Evolutionary conservation across 345 rosid species (phyloP).

Genomic region (Isatis tinctoria): DNA sequence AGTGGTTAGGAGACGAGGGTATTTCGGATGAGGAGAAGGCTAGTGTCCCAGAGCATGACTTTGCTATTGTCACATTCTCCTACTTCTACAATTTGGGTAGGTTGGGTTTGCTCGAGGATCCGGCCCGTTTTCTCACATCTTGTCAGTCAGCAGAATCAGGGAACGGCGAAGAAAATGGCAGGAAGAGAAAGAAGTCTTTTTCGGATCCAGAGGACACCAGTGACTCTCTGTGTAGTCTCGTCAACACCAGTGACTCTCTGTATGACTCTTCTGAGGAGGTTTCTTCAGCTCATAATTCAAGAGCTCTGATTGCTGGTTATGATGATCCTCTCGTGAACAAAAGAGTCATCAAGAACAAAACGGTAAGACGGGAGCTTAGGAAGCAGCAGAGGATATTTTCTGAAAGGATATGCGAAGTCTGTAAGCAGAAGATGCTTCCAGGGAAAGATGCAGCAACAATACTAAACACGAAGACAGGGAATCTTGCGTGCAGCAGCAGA

Average conservation of each 20-base stretch:
- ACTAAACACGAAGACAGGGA: constrained; percentile 72
- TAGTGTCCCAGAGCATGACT: constrained; percentile 54
- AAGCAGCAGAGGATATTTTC: constrained; percentile 73
- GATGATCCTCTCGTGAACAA: constrained; percentile 60
- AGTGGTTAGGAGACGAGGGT: constrained; percentile 67
- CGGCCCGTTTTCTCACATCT: constrained; percentile 51
- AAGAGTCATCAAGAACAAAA: constrained; percentile 53
- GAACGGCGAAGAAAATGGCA: constrained; percentile 34
- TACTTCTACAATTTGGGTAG: constrained; percentile 70
- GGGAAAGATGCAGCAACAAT: constrained; percentile 82
- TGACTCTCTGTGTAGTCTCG: constrained; percentile 48
- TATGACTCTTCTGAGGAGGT: constrained; percentile 69
- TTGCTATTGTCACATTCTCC: constrained; percentile 61
- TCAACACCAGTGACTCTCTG: constrained; percentile 60
- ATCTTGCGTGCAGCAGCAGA: constrained; percentile 74
- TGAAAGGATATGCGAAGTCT: constrained; percentile 84
- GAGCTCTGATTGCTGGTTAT: constrained; percentile 42
- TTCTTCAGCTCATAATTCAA: constrained; percentile 45
- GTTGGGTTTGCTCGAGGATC: constrained; percentile 53
- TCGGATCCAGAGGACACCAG: constrained; percentile 82
- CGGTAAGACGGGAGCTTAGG: constrained; percentile 71
- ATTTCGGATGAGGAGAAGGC: constrained; percentile 31
- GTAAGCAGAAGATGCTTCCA: constrained; percentile 88
- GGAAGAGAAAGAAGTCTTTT: constrained; percentile 66
- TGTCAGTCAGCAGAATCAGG: constrained; percentile 34